phyloP scores from a whole-genome alignment of 2,329 filamentous ascomycete species.

The Graphiopsis chlorocephala region DNA sequence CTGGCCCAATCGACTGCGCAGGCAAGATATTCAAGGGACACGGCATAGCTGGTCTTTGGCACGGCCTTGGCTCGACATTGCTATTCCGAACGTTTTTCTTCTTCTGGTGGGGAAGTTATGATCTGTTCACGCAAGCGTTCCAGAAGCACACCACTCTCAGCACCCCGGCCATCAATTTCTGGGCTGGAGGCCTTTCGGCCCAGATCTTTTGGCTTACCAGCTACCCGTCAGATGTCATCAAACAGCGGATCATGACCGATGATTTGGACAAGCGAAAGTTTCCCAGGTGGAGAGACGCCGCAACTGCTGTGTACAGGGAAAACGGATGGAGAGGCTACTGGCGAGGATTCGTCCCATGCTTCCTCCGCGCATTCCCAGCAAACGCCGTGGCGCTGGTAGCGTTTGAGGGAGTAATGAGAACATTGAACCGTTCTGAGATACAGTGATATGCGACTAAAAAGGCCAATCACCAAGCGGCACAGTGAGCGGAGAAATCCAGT shows the following conservation, averaged over 20 bases:
- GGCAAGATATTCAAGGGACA: constrained; percentile 64
- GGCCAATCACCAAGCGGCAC: neutral
- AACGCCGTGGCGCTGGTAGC: constrained; percentile 91
- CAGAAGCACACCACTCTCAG: constrained; percentile 66
- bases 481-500: neutral
- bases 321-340: constrained; percentile 78
- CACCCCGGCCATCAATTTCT: constrained; percentile 86
- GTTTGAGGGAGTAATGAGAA: constrained; percentile 72
- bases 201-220: constrained; percentile 93
- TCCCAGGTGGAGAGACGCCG: constrained; percentile 75
- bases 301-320: constrained; percentile 71
- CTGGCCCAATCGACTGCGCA: constrained; percentile 81
- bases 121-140: constrained; percentile 71
- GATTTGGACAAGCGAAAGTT: constrained; percentile 73
- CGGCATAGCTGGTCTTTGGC: constrained; percentile 78
- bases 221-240: constrained; percentile 82
- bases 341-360: constrained; percentile 89
- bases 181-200: constrained; percentile 89
- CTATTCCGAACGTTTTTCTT: constrained; percentile 93
- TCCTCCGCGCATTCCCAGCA: constrained; percentile 88
- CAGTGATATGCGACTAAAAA: neutral
- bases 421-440: constrained; percentile 1
- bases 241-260: constrained; percentile 97
- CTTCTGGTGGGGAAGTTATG: constrained; percentile 58
- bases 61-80: constrained; percentile 79